Percentiles rank a stretch among this genome's conserved stretches.
Evolutionary conservation across 2,329 filamentous ascomycete species (phyloP).

Genomic region (Aureobasidium namibiae): DNA sequence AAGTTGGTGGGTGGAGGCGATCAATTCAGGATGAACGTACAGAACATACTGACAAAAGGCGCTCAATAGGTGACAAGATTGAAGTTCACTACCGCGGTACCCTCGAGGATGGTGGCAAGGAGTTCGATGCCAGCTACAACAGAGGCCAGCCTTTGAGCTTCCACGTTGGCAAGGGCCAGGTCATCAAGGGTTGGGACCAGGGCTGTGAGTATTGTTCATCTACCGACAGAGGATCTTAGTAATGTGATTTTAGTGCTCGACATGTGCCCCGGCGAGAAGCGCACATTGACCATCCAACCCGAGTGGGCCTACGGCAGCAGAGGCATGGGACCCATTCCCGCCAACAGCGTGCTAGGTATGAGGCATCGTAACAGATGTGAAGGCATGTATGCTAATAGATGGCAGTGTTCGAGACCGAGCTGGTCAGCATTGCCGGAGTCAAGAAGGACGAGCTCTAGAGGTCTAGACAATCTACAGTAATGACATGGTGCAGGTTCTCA

Average conservation of each 20-base stretch:
- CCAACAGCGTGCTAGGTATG: constrained; percentile 67
- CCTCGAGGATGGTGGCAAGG: constrained; percentile 57
- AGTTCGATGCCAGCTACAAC: constrained; percentile 56
- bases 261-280: constrained; percentile 97
- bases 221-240: not conserved
- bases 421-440: constrained; percentile 75
- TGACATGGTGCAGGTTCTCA: not conserved
- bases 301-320: constrained; percentile 75
- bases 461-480: not conserved
- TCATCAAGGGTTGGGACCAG: constrained; percentile 95
- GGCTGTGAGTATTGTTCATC: constrained; percentile 36
- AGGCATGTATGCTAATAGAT: constrained; percentile 17
- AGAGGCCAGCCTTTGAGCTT: constrained; percentile 71
- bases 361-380: constrained; percentile 17
- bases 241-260: constrained; percentile 50
- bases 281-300: constrained; percentile 80
- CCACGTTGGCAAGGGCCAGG: constrained; percentile 70
- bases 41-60: not conserved
- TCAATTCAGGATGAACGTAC: no score
- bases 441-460: constrained; percentile 28
- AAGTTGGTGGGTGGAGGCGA: constrained; percentile 27
- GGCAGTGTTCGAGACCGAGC: constrained; percentile 81
- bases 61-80: constrained; percentile 59
- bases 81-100: constrained; percentile 85
- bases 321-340: constrained; percentile 77